Evolutionary conservation across 441 rosid species (phyloP), one percentile per base, ranked within the genome.

Genomic region (Gossypium schwendimanii): DNA sequence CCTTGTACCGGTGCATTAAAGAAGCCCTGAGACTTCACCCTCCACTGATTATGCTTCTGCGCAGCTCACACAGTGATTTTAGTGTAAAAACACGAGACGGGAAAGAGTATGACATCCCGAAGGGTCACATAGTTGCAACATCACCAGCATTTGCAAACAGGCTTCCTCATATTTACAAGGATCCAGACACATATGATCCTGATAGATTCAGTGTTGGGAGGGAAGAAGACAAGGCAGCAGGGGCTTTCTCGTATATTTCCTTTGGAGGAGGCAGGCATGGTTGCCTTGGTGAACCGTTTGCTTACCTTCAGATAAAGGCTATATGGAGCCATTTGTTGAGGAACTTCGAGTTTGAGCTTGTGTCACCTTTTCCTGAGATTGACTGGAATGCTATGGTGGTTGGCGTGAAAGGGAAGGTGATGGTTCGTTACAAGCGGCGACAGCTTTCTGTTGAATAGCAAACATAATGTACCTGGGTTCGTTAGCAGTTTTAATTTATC

Each of bases 301-400:
- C 99, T 58, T 93, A 93, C 85, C 81, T 96, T 77, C 99, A 96
- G 88, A 96, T 96, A 76, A 96, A 93, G 85, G 99, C 98, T 33
- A 89, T 96, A 79, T 96, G 99, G 99, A 93, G 97, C 81, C 99
- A 93, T 84, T 76, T 96, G 83, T 79, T 93, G 74, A 86, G 99
- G 81, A 93, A 96, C 80, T 96, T 96, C 53, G 97, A 96, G 69
- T 44, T 96, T 21, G 97, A 96, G 79, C 73, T 93, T 79, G 79
- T 86, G 60, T 96, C 99, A 54, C 93, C 99, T 2, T 96, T 96
- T 77, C 99, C 99, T 12, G 98, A 91, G 88, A 88, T 84, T 0
- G 97, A 96, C 80, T 96, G 99, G 99, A 96, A 91, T 31, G 98
- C 99, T 2, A 96, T 96, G 99, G 99, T 96, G n/a, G 99, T 96